Conservation (phyloP, 2,329 filamentous ascomycete species). For the Fusarium duplospermum region DNA sequence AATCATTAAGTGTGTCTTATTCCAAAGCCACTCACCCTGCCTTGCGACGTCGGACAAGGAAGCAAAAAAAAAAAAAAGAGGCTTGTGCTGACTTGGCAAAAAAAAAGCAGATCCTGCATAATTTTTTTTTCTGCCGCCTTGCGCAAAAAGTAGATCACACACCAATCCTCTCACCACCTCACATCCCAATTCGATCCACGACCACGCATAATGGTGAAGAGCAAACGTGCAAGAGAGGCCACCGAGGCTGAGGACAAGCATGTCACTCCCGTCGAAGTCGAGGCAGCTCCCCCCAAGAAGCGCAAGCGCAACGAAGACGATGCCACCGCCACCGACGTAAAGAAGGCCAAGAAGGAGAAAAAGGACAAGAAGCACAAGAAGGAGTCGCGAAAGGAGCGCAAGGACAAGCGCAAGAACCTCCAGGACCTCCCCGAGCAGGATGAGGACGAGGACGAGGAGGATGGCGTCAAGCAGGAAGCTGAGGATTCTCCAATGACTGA, state of each 20-base stretch:
- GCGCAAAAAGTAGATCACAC: neutral
- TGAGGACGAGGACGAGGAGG: slow-evolving; percentile 30
- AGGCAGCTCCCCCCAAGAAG: slow-evolving; percentile 50
- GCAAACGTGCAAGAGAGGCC: slow-evolving; percentile 54
- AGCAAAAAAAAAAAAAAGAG: neutral
- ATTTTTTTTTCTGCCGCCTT: neutral
- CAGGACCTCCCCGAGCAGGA: slow-evolving; percentile 52
- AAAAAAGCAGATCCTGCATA: slow-evolving; percentile 18
- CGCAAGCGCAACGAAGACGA: slow-evolving; percentile 51
- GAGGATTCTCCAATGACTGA: slow-evolving; percentile 42
- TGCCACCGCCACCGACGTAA: slow-evolving; percentile 36
- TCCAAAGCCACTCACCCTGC: slow-evolving; percentile 20
- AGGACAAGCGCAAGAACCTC: slow-evolving; percentile 54
- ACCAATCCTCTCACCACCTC: neutral
- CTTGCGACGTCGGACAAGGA: slow-evolving; percentile 12
- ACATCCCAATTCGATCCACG: neutral
- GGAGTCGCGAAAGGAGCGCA: slow-evolving; percentile 54
- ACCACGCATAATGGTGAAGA: slow-evolving; percentile 46
- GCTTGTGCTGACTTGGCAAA: slow-evolving; percentile 17
- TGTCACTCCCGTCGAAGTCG: slow-evolving; percentile 33
- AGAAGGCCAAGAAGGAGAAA: slow-evolving; percentile 51
- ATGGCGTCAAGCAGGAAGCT: slow-evolving; percentile 13
- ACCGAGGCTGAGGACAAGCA: slow-evolving; percentile 45
- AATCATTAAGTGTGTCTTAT: slow-evolving; percentile 16
- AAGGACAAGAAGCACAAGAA: slow-evolving; percentile 50